Percentiles rank a stretch among this genome's conserved stretches.
phyloP scores from a whole-genome alignment of 352 stramenopile genomes.

The Phytophthora hybrid region DNA sequence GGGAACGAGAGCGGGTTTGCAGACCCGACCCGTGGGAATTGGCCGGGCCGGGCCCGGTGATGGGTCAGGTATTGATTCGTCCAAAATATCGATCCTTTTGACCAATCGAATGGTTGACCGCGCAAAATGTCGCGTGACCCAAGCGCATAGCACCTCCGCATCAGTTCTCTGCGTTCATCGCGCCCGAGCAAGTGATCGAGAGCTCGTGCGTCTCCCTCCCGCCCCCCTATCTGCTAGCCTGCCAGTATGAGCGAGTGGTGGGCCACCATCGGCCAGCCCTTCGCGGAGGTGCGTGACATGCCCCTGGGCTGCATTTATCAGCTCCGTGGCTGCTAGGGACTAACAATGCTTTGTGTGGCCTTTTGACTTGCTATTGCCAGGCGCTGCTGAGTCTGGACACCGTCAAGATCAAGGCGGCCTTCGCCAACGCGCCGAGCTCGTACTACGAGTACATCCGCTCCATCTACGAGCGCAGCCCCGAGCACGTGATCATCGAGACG shows the following conservation, averaged over 20 bases:
- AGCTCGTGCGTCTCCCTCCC: not conserved
- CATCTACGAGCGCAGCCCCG: slow-evolving; percentile 86
- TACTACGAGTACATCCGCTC: slow-evolving; percentile 88
- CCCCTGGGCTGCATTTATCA: not conserved
- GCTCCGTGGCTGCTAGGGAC: not conserved
- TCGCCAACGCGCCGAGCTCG: slow-evolving; percentile 67
- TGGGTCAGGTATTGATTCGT: slow-evolving; percentile 9
- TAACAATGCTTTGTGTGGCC: no score
- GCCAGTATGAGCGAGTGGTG: slow-evolving; percentile 81
- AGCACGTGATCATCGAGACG: slow-evolving; percentile 98
- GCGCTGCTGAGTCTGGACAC: slow-evolving; percentile 70
- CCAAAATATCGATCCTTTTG: not conserved
- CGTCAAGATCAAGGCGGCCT: slow-evolving; percentile 66
- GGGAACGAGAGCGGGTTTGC: not conserved
- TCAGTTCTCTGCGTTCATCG: slow-evolving; percentile 21
- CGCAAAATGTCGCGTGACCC: slow-evolving; percentile 23
- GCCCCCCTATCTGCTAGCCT: slow-evolving; percentile 5
- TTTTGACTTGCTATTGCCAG: slow-evolving; percentile 25
- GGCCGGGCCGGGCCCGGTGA: not conserved
- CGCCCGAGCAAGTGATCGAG: not conserved
- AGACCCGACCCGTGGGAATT: slow-evolving; percentile 10
- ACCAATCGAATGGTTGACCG: slow-evolving; percentile 15
- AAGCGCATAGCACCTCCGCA: slow-evolving; percentile 1
- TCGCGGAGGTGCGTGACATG: slow-evolving; percentile 58
- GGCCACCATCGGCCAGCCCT: slow-evolving; percentile 78